Evolutionary conservation across 352 stramenopile genomes (phyloP).

Genomic region (Aphanomyces cochlioides): DNA sequence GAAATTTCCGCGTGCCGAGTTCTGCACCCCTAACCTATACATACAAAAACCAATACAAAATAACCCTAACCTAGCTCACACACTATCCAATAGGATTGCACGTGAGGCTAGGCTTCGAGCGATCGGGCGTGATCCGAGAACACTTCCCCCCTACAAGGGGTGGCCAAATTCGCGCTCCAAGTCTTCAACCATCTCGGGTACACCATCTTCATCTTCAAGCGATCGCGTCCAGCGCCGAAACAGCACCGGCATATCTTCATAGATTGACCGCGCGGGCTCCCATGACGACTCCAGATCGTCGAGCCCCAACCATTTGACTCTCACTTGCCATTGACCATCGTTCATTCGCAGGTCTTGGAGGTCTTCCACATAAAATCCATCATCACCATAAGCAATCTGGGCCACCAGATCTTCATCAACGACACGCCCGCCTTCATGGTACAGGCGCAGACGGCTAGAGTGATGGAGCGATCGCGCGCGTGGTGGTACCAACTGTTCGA

Average conservation of each 20-base stretch:
- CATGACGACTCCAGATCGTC: constrained; percentile 33
- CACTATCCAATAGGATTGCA: no score
- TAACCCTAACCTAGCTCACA: no score
- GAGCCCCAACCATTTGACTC: constrained; percentile 33
- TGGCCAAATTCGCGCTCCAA: no score
- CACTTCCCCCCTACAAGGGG: no score
- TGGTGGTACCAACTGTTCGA: constrained; percentile 28
- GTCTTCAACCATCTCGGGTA: no score
- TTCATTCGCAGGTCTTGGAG: constrained; percentile 24
- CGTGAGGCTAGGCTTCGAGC: constrained; percentile 2
- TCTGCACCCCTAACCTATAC: no score
- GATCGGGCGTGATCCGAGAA: no score
- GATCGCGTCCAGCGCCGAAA: no score
- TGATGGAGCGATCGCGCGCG: constrained; percentile 17
- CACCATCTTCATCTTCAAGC: no score
- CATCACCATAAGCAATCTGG: constrained; percentile 24
- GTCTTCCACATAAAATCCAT: constrained; percentile 23
- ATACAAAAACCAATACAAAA: background rate
- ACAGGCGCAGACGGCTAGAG: constrained; percentile 2
- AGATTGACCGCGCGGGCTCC: constrained; percentile 31
- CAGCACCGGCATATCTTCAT: constrained; percentile 12
- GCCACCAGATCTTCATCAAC: constrained; percentile 23
- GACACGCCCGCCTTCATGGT: constrained; percentile 23
- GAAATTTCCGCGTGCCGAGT: no score
- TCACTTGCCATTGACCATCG: constrained; percentile 30